These are phyloP conservation scores for Dactylonectria macrodidyma DNA, from an alignment of 2,329 filamentous ascomycete species.

Conservation along the genomic window DNA sequence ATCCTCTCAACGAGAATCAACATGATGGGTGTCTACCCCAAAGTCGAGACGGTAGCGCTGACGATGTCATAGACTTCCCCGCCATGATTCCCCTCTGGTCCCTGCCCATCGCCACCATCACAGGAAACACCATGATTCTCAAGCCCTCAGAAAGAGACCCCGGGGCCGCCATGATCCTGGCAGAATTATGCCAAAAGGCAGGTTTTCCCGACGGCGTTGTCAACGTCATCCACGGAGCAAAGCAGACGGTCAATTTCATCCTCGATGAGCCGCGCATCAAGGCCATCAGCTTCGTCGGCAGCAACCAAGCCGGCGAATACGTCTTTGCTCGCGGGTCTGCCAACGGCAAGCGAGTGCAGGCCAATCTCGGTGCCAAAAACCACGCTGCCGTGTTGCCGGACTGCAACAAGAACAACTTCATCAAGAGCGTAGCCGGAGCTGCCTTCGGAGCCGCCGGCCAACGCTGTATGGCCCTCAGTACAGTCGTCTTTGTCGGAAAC, in stretches of 20 bases:
- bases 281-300: constrained; percentile 78
- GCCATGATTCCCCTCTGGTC: constrained; percentile 90
- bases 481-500: constrained; percentile 75
- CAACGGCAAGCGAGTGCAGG: constrained; percentile 79
- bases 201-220: constrained; percentile 82
- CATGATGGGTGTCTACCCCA: background rate
- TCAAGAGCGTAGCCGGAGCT: constrained; percentile 77
- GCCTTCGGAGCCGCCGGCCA: constrained; percentile 80
- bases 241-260: constrained; percentile 78
- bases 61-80: constrained; percentile 73
- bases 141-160: constrained; percentile 87
- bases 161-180: constrained; percentile 84
- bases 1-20: background rate
- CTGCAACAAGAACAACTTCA: constrained; percentile 77
- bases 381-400: constrained; percentile 77
- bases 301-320: constrained; percentile 79
- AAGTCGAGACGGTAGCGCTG: background rate
- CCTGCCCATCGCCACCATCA: constrained; percentile 84
- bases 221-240: constrained; percentile 77
- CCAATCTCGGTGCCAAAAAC: constrained; percentile 80
- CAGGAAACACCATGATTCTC: constrained; percentile 82
- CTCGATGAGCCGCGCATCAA: constrained; percentile 78
- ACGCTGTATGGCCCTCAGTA: constrained; percentile 79
- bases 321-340: constrained; percentile 78
- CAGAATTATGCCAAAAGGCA: constrained; percentile 80